Base-by-base conservation (phyloP, 2,329 filamentous ascomycete species). In the Hypocreales sp. region DNA sequence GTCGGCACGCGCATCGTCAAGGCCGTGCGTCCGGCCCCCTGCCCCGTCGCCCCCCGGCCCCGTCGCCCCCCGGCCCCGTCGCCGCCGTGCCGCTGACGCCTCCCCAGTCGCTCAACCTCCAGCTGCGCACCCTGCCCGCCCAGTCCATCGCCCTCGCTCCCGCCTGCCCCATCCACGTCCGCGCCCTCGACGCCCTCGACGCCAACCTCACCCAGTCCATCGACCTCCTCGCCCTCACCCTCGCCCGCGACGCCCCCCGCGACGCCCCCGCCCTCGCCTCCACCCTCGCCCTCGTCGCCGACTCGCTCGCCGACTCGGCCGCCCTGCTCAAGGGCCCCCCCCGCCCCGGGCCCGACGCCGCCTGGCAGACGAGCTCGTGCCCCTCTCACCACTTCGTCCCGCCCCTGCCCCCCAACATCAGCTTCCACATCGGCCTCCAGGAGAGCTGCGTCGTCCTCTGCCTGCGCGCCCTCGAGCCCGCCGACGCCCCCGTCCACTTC, bases 1-100 rank as follows among this genome's bases (percentile, higher is more conserved):
- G 72, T 92, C 20, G 90, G 90, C 21, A 82, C 82, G n/a, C 73
- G 79, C 27, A 78, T 98, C 36, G 78, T 92, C 36, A 93, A 92
- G 50, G 87, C 84, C 38, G 81, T 86, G 61, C 41, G 75, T 64
- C n/a, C n/a, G n/a, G n/a, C n/a, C n/a, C n/a, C n/a, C n/a, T n/a
- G n/a, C n/a, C n/a, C n/a, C n/a, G n/a, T n/a, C n/a, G n/a, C n/a
- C n/a, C n/a, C n/a, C n/a, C n/a, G n/a, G n/a, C n/a, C n/a, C n/a
- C n/a, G n/a, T n/a, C n/a, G n/a, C n/a, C n/a, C n/a, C n/a, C n/a
- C n/a, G n/a, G n/a, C n/a, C n/a, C n/a, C n/a, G n/a, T n/a, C n/a
- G n/a, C n/a, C n/a, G n/a, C n/a, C n/a, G n/a, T n/a, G n/a, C n/a
- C n/a, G n/a, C n/a, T n/a, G n/a, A n/a, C n/a, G n/a, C n/a, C n/a